These are phyloP conservation scores for Backusella parvicylindrica DNA, from an alignment of 192 early-diverging fungal genomes.

Conservation along the genomic window DNA sequence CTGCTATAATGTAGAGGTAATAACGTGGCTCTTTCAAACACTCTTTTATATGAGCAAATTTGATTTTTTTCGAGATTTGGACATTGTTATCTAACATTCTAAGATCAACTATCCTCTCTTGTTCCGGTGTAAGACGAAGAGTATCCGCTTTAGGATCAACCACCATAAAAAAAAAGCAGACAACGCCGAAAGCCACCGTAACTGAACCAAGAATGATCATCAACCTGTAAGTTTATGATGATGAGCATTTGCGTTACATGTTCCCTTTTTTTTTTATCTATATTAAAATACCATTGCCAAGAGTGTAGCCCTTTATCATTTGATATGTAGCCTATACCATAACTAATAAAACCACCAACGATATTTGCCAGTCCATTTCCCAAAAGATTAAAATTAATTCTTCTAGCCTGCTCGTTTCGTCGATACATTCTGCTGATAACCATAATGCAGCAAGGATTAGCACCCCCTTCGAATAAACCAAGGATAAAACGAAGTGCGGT, in stretches of 20 bases:
- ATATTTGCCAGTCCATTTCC: constrained; percentile 12
- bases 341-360: constrained; percentile 21
- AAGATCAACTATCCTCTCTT: neutral
- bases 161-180: constrained; percentile 18
- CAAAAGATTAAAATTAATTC: constrained; percentile 6
- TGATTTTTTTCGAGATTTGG: constrained; percentile 1
- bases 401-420: constrained; percentile 7
- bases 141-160: constrained; percentile 4
- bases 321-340: constrained; percentile 17
- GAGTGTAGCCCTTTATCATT: neutral
- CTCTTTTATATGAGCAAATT: constrained; percentile 23
- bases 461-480: constrained; percentile 26
- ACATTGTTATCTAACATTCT: constrained; percentile 19
- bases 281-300: constrained; percentile 28
- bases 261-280: too few species aligned
- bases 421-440: constrained; percentile 24
- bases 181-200: constrained; percentile 12
- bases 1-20: neutral
- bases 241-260: neutral
- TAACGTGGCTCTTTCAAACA: constrained; percentile 14
- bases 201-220: constrained; percentile 28
- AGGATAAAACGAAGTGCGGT: constrained; percentile 15
- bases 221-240: neutral
- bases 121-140: neutral
- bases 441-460: constrained; percentile 14